These are phyloP conservation scores for Plantago elongata DNA, from an alignment of 257 asterid species.

Conservation along the genomic window DNA sequence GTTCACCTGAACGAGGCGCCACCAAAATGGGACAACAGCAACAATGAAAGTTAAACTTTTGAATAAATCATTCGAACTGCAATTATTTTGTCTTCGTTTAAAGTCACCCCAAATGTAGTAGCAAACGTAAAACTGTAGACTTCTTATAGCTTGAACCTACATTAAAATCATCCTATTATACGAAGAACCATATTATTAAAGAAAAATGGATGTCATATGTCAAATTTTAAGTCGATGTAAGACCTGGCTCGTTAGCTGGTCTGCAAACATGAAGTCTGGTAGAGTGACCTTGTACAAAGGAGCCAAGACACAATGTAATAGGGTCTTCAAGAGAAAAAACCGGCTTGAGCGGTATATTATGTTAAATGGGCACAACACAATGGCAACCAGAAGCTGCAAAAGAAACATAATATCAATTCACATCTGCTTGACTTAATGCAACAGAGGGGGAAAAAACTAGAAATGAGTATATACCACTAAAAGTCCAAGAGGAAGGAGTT, in stretches of 20 bases:
- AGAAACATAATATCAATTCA: neutral
- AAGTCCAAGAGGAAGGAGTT: constrained; percentile 53
- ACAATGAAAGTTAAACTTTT: constrained; percentile 39
- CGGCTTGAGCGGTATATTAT: constrained; percentile 54
- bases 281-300: constrained; percentile 53
- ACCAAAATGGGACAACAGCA: constrained; percentile 41
- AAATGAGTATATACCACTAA: constrained; percentile 12
- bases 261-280: constrained; percentile 47
- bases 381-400: constrained; percentile 36
- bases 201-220: neutral
- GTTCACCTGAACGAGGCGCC: constrained; percentile 53
- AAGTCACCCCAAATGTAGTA: constrained; percentile 63
- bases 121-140: constrained; percentile 50
- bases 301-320: constrained; percentile 39
- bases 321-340: constrained; percentile 34
- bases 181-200: neutral
- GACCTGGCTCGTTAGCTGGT: constrained; percentile 64
- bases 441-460: neutral
- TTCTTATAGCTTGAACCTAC: constrained; percentile 58
- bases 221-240: neutral
- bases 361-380: constrained; percentile 55
- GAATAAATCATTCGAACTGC: constrained; percentile 32
- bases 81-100: constrained; percentile 34
- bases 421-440: neutral
- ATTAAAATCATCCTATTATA: neutral